phyloP scores from a whole-genome alignment of 2,329 filamentous ascomycete genomes.

The Paramyrothecium sp. region DNA sequence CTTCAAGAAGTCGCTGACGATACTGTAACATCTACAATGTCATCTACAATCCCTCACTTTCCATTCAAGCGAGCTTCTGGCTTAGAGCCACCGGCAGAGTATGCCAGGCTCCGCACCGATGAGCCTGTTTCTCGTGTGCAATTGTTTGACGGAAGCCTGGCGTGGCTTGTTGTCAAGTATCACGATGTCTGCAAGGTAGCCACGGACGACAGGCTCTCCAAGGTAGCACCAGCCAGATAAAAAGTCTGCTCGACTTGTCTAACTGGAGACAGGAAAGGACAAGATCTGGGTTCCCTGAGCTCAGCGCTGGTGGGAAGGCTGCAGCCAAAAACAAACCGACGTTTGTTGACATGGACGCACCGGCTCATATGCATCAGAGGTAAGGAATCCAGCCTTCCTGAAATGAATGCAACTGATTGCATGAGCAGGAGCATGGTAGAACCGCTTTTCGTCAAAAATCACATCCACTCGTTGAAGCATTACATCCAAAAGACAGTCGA shows the following conservation, averaged over 20 bases:
- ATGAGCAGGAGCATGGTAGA: conserved; percentile 41
- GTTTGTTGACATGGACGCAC: conserved; percentile 51
- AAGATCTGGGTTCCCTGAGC: conserved; percentile 44
- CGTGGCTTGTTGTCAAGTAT: conserved; percentile 48
- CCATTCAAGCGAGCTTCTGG: conserved; percentile 17
- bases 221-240: conserved; percentile 28
- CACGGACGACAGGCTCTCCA: conserved; percentile 44
- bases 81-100: conserved; percentile 40
- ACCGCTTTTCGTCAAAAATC: conserved; percentile 35
- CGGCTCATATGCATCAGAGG: conserved; percentile 45
- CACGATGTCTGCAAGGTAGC: conserved; percentile 43
- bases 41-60: conserved; percentile 11
- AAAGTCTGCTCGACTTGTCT: no score
- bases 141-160: conserved; percentile 43
- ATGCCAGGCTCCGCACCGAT: conserved; percentile 37
- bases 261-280: conserved; percentile 28
- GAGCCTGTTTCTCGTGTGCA: conserved; percentile 42
- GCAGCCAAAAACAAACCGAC: conserved; percentile 48
- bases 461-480: conserved; percentile 37
- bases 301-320: conserved; percentile 42
- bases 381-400: conserved; percentile 6
- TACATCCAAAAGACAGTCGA: conserved; percentile 45
- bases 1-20: no score
- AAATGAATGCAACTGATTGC: background rate
- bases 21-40: no score